A percentile compares a stretch with the other conserved stretches of the same genome.
phyloP scores from a whole-genome alignment of 2,329 filamentous ascomycete genomes.

The Stachybotrys chartarum region DNA sequence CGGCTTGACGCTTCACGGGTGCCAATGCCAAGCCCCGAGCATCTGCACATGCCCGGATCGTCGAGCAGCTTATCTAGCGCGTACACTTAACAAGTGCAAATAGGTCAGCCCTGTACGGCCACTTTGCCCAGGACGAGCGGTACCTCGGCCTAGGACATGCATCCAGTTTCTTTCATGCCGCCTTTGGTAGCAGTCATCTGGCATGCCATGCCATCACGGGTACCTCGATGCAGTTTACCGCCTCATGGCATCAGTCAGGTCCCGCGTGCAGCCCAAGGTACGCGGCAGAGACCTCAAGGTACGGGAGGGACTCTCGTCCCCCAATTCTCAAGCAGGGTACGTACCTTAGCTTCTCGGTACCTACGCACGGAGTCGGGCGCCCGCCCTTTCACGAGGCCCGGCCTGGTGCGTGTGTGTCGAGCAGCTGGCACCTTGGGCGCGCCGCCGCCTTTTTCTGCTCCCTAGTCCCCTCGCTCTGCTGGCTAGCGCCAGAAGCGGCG shows the following conservation, averaged over 20 bases:
- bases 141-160: neutral
- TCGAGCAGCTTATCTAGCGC: neutral
- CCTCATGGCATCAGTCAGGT: neutral
- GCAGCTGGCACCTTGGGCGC: neutral
- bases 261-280: neutral
- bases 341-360: neutral
- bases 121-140: neutral
- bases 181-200: too few species aligned
- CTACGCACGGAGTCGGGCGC: neutral
- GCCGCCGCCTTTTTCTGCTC: neutral
- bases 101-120: neutral
- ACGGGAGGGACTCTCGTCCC: neutral
- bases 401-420: neutral
- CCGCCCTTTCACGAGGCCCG: neutral
- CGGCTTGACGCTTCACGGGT: too few species aligned
- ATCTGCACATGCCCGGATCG: too few species aligned
- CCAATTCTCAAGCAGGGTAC: neutral
- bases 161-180: too few species aligned
- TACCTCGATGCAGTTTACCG: too few species aligned
- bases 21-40: neutral
- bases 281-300: neutral
- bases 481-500: neutral
- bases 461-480: neutral
- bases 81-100: neutral
- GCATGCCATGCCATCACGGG: too few species aligned